A percentile compares a stretch with the other conserved stretches of the same genome.
These are phyloP conservation scores for Haplosporangium gracile DNA, from an alignment of 192 early-diverging fungal species.

Conservation along the genomic window DNA sequence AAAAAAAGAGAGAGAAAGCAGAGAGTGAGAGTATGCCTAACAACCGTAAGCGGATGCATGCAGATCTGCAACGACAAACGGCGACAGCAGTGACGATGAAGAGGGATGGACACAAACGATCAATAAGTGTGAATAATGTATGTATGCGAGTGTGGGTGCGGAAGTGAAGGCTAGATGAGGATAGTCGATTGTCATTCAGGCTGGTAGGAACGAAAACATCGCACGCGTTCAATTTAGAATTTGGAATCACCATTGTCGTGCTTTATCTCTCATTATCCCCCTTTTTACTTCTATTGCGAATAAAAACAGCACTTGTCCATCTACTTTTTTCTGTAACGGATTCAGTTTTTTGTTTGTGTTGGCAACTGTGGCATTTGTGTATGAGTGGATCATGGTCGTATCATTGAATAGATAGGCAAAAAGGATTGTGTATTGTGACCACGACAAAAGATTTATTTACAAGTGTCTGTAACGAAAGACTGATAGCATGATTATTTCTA, in stretches of 20 bases:
- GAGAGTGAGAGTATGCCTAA: background rate
- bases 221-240: constrained; percentile 14
- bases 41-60: background rate
- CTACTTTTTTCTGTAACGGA: no score
- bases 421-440: background rate
- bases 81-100: background rate
- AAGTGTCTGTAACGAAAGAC: background rate
- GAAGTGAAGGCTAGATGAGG: background rate
- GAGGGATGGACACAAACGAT: background rate
- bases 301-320: background rate
- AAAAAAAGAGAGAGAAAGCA: background rate
- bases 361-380: no score
- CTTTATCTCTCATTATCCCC: background rate
- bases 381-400: background rate
- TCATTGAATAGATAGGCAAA: background rate
- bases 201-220: background rate
- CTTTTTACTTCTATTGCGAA: background rate
- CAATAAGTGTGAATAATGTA: background rate
- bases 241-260: background rate
- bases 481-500: background rate
- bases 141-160: background rate
- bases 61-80: background rate
- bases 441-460: background rate
- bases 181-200: constrained; percentile 22
- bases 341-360: no score